phyloP scores from a whole-genome alignment of 345 rosid genomes.

The Corymbia maculata region DNA sequence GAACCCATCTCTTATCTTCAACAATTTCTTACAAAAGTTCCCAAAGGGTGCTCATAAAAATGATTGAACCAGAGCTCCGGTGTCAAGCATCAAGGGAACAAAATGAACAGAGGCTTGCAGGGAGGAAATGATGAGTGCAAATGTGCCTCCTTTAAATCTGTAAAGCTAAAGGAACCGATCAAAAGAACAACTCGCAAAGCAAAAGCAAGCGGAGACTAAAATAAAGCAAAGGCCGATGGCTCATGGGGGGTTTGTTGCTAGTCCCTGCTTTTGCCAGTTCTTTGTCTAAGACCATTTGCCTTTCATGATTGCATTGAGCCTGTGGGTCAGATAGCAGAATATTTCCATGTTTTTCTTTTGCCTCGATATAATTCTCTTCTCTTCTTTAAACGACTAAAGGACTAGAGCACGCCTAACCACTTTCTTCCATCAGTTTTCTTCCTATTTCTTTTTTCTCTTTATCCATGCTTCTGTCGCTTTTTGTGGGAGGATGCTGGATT shows the following conservation, averaged over 20 bases:
- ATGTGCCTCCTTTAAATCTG: neutral
- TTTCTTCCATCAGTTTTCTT: neutral
- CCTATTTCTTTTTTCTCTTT: neutral
- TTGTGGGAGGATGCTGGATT: neutral
- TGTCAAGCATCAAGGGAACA: conserved; percentile 68
- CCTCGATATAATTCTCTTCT: neutral
- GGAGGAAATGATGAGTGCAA: conserved; percentile 1
- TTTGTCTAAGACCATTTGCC: neutral
- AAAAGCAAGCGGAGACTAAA: neutral
- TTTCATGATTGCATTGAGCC: neutral
- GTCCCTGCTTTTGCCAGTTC: neutral
- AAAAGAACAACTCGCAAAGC: neutral
- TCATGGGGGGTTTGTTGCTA: neutral
- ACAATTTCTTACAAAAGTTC: neutral
- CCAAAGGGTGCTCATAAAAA: neutral
- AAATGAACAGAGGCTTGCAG: conserved; percentile 17
- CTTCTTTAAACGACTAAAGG: neutral
- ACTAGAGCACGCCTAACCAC: neutral
- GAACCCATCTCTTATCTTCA: neutral
- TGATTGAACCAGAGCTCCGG: neutral
- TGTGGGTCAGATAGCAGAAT: neutral
- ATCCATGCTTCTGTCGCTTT: neutral
- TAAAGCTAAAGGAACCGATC: neutral
- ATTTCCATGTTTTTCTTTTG: neutral
- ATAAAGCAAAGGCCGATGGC: neutral